phyloP scores from a whole-genome alignment of 768 basidiomycete species.

The Galerina sulciceps region DNA sequence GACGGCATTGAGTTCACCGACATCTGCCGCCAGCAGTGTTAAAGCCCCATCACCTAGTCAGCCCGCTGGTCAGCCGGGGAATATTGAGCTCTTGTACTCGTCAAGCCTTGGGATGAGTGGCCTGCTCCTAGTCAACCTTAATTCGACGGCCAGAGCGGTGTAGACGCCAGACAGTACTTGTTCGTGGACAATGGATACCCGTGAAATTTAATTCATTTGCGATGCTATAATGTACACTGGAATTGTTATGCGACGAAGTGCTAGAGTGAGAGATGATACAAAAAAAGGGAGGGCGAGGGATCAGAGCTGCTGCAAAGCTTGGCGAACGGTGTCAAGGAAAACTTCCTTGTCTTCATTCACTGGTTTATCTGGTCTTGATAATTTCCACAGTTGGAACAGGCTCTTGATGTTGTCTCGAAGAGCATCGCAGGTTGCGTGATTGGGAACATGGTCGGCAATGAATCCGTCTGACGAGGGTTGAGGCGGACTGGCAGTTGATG shows the following conservation, averaged over 20 bases:
- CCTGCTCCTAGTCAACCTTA: no score
- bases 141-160: no score
- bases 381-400: constrained; percentile 64
- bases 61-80: no score
- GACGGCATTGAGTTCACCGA: no score
- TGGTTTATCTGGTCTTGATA: constrained; percentile 29
- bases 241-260: not conserved
- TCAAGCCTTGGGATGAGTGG: no score
- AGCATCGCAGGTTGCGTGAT: constrained; percentile 36
- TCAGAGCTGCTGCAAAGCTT: constrained; percentile 33
- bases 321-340: constrained; percentile 43
- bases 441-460: constrained; percentile 5
- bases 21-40: constrained; percentile 13
- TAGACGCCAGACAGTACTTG: no score
- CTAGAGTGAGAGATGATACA: not conserved
- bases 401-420: constrained; percentile 58
- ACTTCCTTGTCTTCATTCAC: constrained; percentile 30
- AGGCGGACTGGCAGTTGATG: constrained; percentile 5
- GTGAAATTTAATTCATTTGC: no score
- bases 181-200: no score
- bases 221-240: no score
- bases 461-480: constrained; percentile 10
- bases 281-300: not conserved
- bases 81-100: no score
- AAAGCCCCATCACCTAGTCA: no score